Evolutionary conservation across 768 basidiomycete species (phyloP).

Genomic region (Aureoboletus auriporus): DNA sequence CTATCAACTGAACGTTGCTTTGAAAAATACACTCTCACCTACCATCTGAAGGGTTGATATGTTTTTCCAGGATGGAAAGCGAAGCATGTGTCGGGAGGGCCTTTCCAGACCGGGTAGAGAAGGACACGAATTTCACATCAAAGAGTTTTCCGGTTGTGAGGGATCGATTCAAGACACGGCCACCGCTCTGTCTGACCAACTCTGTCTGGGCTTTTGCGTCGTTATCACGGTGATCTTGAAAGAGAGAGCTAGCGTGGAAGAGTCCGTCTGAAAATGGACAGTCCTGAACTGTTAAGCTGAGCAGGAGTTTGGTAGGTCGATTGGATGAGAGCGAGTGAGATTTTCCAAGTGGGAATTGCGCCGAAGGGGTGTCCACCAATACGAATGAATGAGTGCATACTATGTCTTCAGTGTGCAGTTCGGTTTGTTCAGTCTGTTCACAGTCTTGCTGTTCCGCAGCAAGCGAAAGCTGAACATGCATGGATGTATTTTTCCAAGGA

Average conservation of each 20-base stretch:
- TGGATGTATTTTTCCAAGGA: slow-evolving; percentile 14
- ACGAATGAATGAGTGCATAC: neutral
- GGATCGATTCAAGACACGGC: slow-evolving; percentile 7
- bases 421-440: neutral
- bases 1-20: neutral
- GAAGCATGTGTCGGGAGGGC: slow-evolving; percentile 12
- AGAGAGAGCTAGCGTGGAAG: neutral
- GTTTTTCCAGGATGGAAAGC: slow-evolving; percentile 9
- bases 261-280: slow-evolving; percentile 16
- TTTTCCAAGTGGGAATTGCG: neutral
- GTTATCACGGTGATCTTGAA: no score
- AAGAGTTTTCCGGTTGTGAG: slow-evolving; percentile 15
- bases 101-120: neutral
- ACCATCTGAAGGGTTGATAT: slow-evolving; percentile 10
- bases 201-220: neutral
- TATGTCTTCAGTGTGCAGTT: neutral
- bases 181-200: slow-evolving; percentile 4
- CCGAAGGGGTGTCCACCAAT: slow-evolving; percentile 1
- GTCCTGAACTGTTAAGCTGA: slow-evolving; percentile 10
- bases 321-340: neutral
- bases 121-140: slow-evolving; percentile 21
- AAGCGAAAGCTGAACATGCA: slow-evolving; percentile 10
- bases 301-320: slow-evolving; percentile 1
- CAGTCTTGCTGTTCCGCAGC: neutral
- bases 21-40: neutral